Percentiles rank a stretch among this genome's conserved stretches.
phyloP scores from a whole-genome alignment of 306 rosid genomes.

The Astragalus membranaceus region DNA sequence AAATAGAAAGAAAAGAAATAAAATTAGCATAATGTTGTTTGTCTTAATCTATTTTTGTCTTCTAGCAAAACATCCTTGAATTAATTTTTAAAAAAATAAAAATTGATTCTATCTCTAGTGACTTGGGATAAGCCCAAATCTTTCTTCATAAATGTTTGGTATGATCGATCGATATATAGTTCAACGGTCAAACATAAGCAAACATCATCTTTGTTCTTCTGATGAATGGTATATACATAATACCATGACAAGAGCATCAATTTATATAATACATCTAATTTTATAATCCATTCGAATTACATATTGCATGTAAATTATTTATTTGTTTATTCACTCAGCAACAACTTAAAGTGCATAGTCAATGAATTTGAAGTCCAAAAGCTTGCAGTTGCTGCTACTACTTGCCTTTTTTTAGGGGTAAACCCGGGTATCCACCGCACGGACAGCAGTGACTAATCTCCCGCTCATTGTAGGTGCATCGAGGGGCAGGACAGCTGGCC shows the following conservation, averaged over 20 bases:
- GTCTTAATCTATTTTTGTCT: neutral
- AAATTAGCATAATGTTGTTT: too few relatives aligned
- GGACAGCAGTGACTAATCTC: too few relatives aligned
- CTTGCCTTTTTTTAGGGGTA: too few relatives aligned
- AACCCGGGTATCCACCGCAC: too few relatives aligned
- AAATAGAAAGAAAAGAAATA: too few relatives aligned
- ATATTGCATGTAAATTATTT: neutral
- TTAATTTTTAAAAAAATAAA: neutral
- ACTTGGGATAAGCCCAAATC: constrained; percentile 16
- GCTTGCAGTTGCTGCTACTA: neutral
- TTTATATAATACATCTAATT: neutral
- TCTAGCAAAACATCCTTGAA: neutral
- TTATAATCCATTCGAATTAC: neutral
- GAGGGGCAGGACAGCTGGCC: too few relatives aligned
- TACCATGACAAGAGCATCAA: neutral
- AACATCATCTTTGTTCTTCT: neutral
- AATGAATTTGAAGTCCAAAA: neutral
- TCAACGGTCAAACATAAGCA: constrained; percentile 23
- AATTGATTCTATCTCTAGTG: neutral
- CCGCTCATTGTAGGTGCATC: too few relatives aligned
- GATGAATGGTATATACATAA: neutral
- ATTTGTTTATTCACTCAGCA: neutral
- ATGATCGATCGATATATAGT: neutral
- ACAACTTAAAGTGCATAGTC: neutral
- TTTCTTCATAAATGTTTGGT: constrained; percentile 9